phyloP scores from a whole-genome alignment of 2,329 filamentous ascomycete genomes.

The Ophiostoma sp. region DNA sequence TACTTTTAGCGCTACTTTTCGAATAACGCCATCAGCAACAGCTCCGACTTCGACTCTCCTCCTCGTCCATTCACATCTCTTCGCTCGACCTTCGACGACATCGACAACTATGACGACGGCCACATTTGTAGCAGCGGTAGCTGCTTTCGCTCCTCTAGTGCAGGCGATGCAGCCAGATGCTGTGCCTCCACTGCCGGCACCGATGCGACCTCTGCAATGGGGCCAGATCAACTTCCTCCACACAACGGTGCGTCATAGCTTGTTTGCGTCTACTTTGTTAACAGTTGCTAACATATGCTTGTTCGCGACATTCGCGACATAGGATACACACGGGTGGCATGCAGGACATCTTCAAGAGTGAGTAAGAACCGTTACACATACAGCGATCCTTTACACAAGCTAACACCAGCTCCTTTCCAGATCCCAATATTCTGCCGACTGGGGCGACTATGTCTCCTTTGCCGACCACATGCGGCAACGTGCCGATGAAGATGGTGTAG shows the following conservation, averaged over 20 bases:
- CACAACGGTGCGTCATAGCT: slow-evolving; percentile 60
- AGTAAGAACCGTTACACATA: slow-evolving; percentile 30
- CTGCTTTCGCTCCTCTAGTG: slow-evolving; percentile 35
- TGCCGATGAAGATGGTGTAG: slow-evolving; percentile 75
- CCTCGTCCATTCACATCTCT: not conserved
- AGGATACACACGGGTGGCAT: slow-evolving; percentile 91
- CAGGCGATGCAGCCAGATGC: slow-evolving; percentile 73
- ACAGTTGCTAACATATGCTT: not conserved
- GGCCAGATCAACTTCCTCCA: slow-evolving; percentile 97
- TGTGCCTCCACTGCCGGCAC: slow-evolving; percentile 72
- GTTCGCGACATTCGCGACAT: not conserved
- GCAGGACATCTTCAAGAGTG: slow-evolving; percentile 90
- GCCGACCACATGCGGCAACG: slow-evolving; percentile 75
- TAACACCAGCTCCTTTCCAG: slow-evolving; percentile 43
- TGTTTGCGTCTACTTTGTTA: not conserved
- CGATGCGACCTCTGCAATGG: slow-evolving; percentile 82
- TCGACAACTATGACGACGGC: slow-evolving; percentile 14
- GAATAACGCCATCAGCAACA: not conserved
- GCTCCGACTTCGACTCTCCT: not conserved
- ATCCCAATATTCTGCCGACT: slow-evolving; percentile 90
- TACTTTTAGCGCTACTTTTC: too few relatives aligned
- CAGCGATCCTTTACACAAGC: not conserved
- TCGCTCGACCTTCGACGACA: not conserved
- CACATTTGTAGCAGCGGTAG: slow-evolving; percentile 19
- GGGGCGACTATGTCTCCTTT: slow-evolving; percentile 97